Evolutionary conservation across 164 flowering plant genomes (phyloP).

Genomic region (Chloranthus sessilifolius): DNA sequence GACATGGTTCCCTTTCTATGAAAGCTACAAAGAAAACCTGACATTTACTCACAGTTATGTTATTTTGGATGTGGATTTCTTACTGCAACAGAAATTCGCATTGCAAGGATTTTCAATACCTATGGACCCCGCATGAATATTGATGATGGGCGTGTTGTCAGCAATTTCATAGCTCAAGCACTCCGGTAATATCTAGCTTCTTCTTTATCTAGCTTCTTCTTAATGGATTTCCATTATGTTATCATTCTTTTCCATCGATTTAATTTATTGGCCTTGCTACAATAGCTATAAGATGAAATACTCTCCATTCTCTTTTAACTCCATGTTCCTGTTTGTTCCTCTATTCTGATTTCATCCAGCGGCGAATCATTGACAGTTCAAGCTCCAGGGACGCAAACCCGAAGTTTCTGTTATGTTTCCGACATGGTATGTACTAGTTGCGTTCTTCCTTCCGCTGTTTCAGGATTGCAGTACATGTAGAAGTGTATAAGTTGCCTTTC

Average conservation of each 20-base stretch:
- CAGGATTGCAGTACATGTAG: not conserved
- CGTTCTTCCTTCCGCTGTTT: not conserved
- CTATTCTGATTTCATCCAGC: constrained; percentile 20
- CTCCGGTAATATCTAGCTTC: constrained; percentile 38
- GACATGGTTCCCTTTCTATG: no score
- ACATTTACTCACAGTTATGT: no score
- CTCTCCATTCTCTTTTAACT: no score
- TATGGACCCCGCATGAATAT: constrained; percentile 87
- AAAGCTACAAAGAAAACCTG: no score
- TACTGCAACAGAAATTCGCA: constrained; percentile 46
- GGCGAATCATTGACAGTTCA: constrained; percentile 70
- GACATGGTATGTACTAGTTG: constrained; percentile 73
- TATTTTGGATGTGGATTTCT: not conserved
- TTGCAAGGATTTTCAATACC: constrained; percentile 82
- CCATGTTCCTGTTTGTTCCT: no score
- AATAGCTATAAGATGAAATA: no score
- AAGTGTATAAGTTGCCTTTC: not conserved
- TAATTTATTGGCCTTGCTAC: no score
- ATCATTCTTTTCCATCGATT: no score
- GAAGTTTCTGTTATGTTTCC: constrained; percentile 80
- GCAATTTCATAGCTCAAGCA: constrained; percentile 88
- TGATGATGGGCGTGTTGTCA: constrained; percentile 90
- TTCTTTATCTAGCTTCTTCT: no score
- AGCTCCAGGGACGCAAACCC: constrained; percentile 69
- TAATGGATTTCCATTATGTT: no score